These are phyloP conservation scores for Paecilomyces sp. DNA, from an alignment of 2,329 filamentous ascomycete genomes.

Conservation along the genomic window DNA sequence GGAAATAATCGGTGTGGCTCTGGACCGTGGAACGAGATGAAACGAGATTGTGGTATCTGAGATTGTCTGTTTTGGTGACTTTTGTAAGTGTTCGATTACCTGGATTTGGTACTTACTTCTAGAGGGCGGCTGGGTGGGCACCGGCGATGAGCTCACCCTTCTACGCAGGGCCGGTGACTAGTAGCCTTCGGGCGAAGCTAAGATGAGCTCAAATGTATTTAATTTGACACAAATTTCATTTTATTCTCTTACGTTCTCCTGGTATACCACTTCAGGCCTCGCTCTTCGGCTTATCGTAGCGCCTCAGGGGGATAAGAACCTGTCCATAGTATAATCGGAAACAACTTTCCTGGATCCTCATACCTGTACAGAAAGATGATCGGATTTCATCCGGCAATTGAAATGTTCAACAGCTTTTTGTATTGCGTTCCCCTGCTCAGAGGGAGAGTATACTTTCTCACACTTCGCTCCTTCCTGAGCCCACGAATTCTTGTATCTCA, in stretches of 20 bases:
- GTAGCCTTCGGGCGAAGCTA: conserved; percentile 15
- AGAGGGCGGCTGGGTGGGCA: conserved; percentile 5
- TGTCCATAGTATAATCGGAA: not conserved
- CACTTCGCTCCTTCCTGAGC: not conserved
- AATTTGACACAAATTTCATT: not conserved
- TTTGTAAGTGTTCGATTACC: not conserved
- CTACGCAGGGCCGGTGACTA: conserved; percentile 18
- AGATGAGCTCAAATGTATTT: conserved; percentile 10
- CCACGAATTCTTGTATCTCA: not conserved
- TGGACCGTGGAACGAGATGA: not conserved
- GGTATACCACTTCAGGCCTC: not conserved
- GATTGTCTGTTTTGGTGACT: not conserved
- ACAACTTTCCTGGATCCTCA: not conserved
- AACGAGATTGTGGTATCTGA: not conserved
- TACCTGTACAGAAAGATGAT: not conserved
- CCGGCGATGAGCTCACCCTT: conserved; percentile 16
- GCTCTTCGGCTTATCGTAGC: not conserved
- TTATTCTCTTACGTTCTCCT: not conserved
- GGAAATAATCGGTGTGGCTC: not conserved
- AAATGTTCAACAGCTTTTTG: not conserved
- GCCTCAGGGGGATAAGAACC: not conserved
- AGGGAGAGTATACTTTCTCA: not conserved
- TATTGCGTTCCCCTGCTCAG: not conserved
- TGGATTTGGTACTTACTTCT: not conserved
- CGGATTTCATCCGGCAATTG: not conserved